Evolutionary conservation across 2,329 filamentous ascomycete genomes (phyloP), one percentile per base, ranked within the genome.

Genomic region (Spiromastix sp.): DNA sequence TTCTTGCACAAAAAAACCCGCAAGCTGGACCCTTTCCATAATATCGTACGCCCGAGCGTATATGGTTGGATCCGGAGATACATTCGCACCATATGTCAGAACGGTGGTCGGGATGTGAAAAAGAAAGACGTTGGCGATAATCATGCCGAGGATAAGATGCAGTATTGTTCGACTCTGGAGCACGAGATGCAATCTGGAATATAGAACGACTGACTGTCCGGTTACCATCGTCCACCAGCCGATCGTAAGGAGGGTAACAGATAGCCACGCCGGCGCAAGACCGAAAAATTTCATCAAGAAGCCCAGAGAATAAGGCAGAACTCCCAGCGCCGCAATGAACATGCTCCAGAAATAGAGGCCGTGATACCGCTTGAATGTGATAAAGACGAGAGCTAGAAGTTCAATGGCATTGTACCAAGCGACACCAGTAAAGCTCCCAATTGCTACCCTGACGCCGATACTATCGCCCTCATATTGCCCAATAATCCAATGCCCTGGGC

Each of bases 331-430:
- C 7, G 63, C 61, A 2, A 64, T 41, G 12, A 70, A 42, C 30
- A 68, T 48, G 41, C 60, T 64, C 61, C 64, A 70, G 48, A 71
- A 71, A 50, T 71, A 71, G 7, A 69, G 54, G 3, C 66, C 64
- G 16, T 48, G 53, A 32, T 62, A 66, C 34, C 55, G 51, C 27
- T 56, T 59, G 43, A 71, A 71, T 4, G 64, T 68, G 40, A 63
- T 57, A 34, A 67, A 67, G 38, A 69, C 55, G 29, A 68, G 59
- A 27, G 68, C 53, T 38, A 64, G 52, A 18, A 71, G 59, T 39
- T 70, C 67, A 30, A 68, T 49, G 29, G 63, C 63, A 42, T 69
- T 70, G 46, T 70, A 71, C 56, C 63, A 64, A 24, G 66, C 58
- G 30, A 71, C 52, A 5, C 58, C 64, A 11, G 64, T 57, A 37